These are phyloP conservation scores for Pyricularia sp. DNA, from an alignment of 2,329 filamentous ascomycete genomes.

Conservation along the genomic window DNA sequence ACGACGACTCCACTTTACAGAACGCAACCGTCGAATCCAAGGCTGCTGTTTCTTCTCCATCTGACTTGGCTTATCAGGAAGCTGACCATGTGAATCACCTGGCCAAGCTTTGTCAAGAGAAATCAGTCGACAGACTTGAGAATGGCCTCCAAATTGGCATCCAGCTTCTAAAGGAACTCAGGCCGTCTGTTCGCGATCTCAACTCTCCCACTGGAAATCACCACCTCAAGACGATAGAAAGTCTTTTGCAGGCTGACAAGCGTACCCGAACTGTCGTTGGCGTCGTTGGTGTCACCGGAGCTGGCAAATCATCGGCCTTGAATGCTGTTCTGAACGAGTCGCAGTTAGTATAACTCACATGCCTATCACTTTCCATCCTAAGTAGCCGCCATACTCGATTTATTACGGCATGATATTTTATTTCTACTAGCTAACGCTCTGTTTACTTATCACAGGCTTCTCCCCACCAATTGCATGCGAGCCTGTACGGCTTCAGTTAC, in stretches of 20 bases:
- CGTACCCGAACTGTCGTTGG: constrained; percentile 34
- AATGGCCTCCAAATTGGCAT: constrained; percentile 6
- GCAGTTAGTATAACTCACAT: constrained; percentile 18
- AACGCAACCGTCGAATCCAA: no score
- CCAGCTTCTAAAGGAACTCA: constrained; percentile 12
- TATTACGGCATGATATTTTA: no score
- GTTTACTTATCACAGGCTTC: constrained; percentile 14
- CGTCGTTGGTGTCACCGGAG: constrained; percentile 47
- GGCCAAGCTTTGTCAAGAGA: neutral
- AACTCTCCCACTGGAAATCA: constrained; percentile 5
- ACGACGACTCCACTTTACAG: no score
- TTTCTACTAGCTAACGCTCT: no score
- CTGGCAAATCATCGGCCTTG: constrained; percentile 49
- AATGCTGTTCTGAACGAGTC: constrained; percentile 52
- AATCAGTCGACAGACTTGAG: neutral
- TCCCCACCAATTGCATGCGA: constrained; percentile 36
- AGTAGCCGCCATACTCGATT: no score
- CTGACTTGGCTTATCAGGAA: no score
- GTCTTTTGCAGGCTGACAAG: constrained; percentile 18
- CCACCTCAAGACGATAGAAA: constrained; percentile 10
- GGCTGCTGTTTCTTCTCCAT: no score
- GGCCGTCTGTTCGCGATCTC: constrained; percentile 9
- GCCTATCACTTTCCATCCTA: no score
- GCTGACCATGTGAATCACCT: no score
- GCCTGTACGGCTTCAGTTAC: constrained; percentile 50